Evolutionary conservation across 2,329 filamentous ascomycete species (phyloP).

Genomic region (Beauveria sp.): DNA sequence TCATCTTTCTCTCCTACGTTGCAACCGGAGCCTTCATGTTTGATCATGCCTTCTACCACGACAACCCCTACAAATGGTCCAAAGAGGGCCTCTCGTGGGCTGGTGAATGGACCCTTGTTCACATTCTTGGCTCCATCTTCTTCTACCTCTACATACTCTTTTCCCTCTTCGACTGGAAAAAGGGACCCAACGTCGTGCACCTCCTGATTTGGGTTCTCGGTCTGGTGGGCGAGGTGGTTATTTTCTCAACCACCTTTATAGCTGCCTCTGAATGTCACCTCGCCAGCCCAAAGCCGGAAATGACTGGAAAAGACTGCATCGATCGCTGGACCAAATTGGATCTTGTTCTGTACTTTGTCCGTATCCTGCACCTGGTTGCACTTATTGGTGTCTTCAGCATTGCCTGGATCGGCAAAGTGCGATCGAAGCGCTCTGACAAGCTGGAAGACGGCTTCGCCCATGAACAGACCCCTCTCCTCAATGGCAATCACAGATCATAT

Average conservation of each 20-base stretch:
- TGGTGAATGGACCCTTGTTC: slow-evolving; percentile 71
- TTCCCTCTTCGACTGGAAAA: slow-evolving; percentile 74
- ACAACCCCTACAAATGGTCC: slow-evolving; percentile 31
- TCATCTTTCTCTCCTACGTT: slow-evolving; percentile 67
- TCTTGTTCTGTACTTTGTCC: slow-evolving; percentile 57
- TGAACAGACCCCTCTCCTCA: slow-evolving; percentile 59
- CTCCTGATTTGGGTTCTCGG: slow-evolving; percentile 71
- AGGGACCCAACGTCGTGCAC: slow-evolving; percentile 74
- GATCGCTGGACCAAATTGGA: slow-evolving; percentile 45
- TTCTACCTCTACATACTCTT: slow-evolving; percentile 81
- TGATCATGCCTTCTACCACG: slow-evolving; percentile 56
- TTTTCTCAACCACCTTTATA: slow-evolving; percentile 61
- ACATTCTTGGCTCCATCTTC: slow-evolving; percentile 77
- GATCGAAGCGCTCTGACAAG: slow-evolving; percentile 28
- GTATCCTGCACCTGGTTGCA: slow-evolving; percentile 58
- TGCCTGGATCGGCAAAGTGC: slow-evolving; percentile 34
- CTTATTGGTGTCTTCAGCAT: slow-evolving; percentile 44
- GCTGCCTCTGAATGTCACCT: slow-evolving; percentile 63
- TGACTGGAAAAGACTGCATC: slow-evolving; percentile 23
- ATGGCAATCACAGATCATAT: slow-evolving; percentile 29
- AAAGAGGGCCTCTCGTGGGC: slow-evolving; percentile 57
- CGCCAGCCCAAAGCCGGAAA: slow-evolving; percentile 30
- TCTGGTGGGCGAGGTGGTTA: slow-evolving; percentile 62
- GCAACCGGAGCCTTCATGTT: slow-evolving; percentile 68
- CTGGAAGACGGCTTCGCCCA: slow-evolving; percentile 35